Evolutionary conservation across 371 early-diverging fungal species (phyloP).

Genomic region (Mycotypha africana): DNA sequence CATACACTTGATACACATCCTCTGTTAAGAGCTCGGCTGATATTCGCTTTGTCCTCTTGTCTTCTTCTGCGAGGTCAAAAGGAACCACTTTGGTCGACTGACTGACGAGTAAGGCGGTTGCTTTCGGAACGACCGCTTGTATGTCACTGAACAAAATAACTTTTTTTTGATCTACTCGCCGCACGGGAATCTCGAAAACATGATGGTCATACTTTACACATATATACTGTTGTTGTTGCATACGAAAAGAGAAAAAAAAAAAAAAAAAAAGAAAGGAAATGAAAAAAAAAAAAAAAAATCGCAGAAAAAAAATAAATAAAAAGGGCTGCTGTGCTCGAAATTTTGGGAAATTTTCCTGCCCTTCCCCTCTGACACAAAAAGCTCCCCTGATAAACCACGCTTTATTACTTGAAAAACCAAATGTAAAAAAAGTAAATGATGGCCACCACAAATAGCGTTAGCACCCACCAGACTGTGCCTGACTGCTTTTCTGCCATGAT

Average conservation of each 20-base stretch:
- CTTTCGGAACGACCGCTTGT: slow-evolving; percentile 29
- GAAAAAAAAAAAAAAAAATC: background rate
- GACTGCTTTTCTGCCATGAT: slow-evolving; percentile 46
- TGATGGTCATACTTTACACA: slow-evolving; percentile 25
- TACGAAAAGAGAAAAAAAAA: background rate
- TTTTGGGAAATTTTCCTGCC: too few relatives aligned
- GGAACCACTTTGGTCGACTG: slow-evolving; percentile 38
- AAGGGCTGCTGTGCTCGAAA: too few relatives aligned
- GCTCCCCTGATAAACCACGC: too few relatives aligned
- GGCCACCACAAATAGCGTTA: slow-evolving; percentile 39
- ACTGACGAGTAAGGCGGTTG: slow-evolving; percentile 30
- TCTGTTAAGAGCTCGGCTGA: slow-evolving; percentile 20
- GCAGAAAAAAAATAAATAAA: too few relatives aligned
- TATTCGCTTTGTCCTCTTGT: too few relatives aligned
- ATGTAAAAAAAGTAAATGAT: slow-evolving; percentile 38
- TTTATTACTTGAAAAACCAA: slow-evolving; percentile 38
- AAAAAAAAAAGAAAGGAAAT: background rate
- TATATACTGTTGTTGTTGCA: slow-evolving; percentile 11
- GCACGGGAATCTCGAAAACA: slow-evolving; percentile 32
- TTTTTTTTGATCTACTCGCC: slow-evolving; percentile 21
- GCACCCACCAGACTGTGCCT: slow-evolving; percentile 38
- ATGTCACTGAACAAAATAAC: slow-evolving; percentile 33
- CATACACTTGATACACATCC: slow-evolving; percentile 30
- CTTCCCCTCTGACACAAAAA: too few relatives aligned
- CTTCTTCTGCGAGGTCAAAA: slow-evolving; percentile 23